Conservation (phyloP, 176 grass and related monocot genomes). For the Aegilops sharonensis region DNA sequence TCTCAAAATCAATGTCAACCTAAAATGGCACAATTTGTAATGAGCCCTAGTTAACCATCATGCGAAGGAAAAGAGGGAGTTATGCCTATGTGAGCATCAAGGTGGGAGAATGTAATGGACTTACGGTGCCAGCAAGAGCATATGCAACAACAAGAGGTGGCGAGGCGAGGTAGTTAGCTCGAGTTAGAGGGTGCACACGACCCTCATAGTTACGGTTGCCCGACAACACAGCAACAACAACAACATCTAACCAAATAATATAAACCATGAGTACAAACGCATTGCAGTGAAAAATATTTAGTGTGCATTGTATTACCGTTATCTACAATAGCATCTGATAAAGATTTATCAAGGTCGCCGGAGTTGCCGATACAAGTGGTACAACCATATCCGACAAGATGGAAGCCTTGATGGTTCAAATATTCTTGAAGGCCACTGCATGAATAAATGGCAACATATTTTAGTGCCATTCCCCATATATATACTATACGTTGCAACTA, state of each 20-base stretch:
- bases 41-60: neutral
- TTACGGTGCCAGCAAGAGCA: slow-evolving; percentile 91
- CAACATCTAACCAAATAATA: slow-evolving; percentile 52
- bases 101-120: neutral
- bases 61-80: neutral
- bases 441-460: neutral
- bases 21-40: slow-evolving; percentile 26
- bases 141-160: slow-evolving; percentile 91
- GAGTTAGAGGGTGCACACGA: slow-evolving; percentile 82
- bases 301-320: slow-evolving; percentile 49
- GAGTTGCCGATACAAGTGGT: slow-evolving; percentile 96
- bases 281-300: neutral
- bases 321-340: slow-evolving; percentile 64
- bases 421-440: slow-evolving; percentile 77
- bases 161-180: slow-evolving; percentile 89
- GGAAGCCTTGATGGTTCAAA: slow-evolving; percentile 80
- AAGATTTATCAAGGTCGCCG: slow-evolving; percentile 78
- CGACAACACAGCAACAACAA: slow-evolving; percentile 85
- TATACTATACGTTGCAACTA: neutral
- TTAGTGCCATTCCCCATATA: neutral
- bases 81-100: neutral
- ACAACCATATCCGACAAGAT: slow-evolving; percentile 84
- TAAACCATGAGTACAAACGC: neutral
- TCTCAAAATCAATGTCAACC: slow-evolving; percentile 99
- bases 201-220: slow-evolving; percentile 92